Base-by-base conservation (phyloP, 345 rosid genomes). In the Murraya koenigii region DNA sequence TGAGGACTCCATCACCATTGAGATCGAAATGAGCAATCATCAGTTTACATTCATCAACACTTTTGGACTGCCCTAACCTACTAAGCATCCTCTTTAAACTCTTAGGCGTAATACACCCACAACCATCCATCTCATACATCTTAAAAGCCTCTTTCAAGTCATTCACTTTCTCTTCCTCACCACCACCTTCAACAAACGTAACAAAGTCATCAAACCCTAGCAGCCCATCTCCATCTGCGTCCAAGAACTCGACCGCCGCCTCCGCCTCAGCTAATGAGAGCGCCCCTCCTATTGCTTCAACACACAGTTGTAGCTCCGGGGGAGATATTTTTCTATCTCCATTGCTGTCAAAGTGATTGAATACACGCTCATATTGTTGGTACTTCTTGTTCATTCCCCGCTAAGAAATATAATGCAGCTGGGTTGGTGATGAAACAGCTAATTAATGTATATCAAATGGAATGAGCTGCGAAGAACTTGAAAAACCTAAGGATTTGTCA, bases 11-110 rank as follows among this genome's bases (percentile, higher is more conserved):
- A 64, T 91, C 91, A 23, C 90, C 91, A 52, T 92, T 79, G 22
- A 87, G 79, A 77, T 92, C 93, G 41, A 88, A 92, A 13, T 77
- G 74, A 0, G 82, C 61, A 70, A 92, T 89, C 92, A 92, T 92
- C 33, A 60, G 67, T 81, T 84, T 69, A 41, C 97, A 92, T 13
- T 89, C 90, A 6, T 82, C 77, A 10, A 86, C 63, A 25, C 80
- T 88, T 70, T 71, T 86, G 36, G 85, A 75, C 76, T 89, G 86
- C 0, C 92, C 94, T 30, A 89, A 69, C 59, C 85, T 78, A 59
- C 79, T 81, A 8, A 91, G 86, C 94, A 89, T 88, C 81, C 82
- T 81, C 84, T 80, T 83, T 80, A 91, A 79, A 75, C 95, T 87
- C 66, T 65, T 66, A 5, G 91, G 91, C 7, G 91, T 88, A 35